phyloP scores from a whole-genome alignment of 306 rosid species.

The Crataegus laevigata region DNA sequence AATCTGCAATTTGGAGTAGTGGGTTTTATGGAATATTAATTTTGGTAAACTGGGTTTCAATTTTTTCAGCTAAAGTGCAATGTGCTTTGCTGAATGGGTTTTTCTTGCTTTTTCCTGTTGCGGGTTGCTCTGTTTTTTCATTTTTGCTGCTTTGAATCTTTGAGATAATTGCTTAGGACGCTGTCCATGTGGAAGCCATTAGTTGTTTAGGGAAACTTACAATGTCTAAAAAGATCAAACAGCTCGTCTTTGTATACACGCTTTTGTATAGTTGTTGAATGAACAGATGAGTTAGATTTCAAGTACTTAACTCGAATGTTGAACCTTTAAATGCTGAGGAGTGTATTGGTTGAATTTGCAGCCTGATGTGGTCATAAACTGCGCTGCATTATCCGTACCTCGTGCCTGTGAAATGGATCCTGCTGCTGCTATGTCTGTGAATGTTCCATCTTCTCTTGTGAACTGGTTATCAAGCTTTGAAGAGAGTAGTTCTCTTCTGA shows the following conservation, averaged over 20 bases:
- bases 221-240: neutral
- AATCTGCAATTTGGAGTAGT: neutral
- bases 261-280: neutral
- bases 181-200: neutral
- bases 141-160: neutral
- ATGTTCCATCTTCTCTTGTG: conserved; percentile 74
- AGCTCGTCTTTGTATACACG: neutral
- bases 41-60: neutral
- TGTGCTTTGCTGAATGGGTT: neutral
- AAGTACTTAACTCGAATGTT: neutral
- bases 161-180: neutral
- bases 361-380: conserved; percentile 86
- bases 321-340: conserved; percentile 17
- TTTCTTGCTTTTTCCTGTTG: neutral
- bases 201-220: neutral
- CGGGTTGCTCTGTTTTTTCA: neutral
- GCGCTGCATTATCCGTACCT: conserved; percentile 87
- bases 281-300: neutral
- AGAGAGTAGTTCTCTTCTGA: conserved; percentile 41
- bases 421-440: conserved; percentile 62
- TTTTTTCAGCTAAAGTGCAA: neutral
- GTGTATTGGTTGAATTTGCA: conserved; percentile 29
- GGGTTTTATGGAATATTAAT: neutral
- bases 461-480: conserved; percentile 62
- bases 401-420: conserved; percentile 79